Evolutionary conservation across 2,329 filamentous ascomycete genomes (phyloP).

Genomic region (Phyllosticta citriasiana): DNA sequence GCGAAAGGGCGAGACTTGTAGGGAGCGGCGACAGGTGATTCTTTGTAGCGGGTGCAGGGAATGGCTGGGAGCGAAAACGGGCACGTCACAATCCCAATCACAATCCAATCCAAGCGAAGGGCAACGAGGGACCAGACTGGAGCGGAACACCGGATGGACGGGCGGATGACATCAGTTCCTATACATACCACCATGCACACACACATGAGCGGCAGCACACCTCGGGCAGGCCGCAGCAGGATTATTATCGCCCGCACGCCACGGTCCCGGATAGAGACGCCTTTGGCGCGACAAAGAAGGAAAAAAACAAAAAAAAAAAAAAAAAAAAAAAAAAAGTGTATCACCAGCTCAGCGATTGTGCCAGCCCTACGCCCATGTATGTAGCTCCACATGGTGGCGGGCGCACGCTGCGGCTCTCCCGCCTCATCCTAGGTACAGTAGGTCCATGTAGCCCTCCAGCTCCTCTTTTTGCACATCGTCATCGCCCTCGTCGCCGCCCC

Average conservation of each 20-base stretch:
- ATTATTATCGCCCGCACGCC: not conserved
- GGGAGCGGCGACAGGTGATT: not conserved
- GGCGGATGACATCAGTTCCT: not conserved
- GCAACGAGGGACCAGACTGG: not conserved
- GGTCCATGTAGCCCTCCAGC: not conserved
- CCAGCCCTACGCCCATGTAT: not conserved
- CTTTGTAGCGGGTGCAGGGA: not conserved
- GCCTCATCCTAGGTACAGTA: not conserved
- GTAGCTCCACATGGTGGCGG: not conserved
- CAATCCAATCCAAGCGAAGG: not conserved
- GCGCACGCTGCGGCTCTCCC: not conserved
- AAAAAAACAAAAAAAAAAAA: not conserved
- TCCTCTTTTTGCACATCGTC: not conserved
- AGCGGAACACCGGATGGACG: not conserved
- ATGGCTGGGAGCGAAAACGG: not conserved
- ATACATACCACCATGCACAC: no score
- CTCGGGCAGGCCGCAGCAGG: not conserved
- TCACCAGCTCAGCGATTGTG: not conserved
- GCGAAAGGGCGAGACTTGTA: slow-evolving; percentile 5
- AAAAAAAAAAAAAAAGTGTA: not conserved
- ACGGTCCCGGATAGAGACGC: not conserved
- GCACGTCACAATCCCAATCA: slow-evolving; percentile 1
- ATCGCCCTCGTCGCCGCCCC: not conserved
- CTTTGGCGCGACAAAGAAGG: not conserved
- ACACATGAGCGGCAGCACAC: not conserved